Evolutionary conservation across 208 protist species (phyloP).

Genomic region (Trypanosomatidae sp.): DNA sequence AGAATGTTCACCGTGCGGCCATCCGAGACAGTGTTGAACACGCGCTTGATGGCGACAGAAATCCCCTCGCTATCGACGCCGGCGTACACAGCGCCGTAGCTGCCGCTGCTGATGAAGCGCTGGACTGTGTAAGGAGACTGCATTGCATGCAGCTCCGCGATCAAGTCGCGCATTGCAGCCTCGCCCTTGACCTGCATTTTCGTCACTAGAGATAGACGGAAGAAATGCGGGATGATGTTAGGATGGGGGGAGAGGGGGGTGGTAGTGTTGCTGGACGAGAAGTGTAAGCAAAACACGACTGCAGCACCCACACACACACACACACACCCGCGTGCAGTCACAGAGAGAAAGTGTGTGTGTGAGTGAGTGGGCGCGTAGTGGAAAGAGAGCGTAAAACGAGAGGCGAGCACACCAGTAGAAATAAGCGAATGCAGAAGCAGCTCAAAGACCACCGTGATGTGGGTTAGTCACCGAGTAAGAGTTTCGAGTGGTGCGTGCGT

Average conservation of each 20-base stretch:
- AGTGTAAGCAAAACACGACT: not conserved
- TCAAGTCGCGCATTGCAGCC: slow-evolving; percentile 70
- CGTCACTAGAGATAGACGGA: not conserved
- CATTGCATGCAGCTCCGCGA: slow-evolving; percentile 72
- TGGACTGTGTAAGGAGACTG: slow-evolving; percentile 75
- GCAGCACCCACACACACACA: not conserved
- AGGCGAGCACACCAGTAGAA: not conserved
- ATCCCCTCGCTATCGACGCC: slow-evolving; percentile 65
- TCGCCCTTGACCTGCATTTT: slow-evolving; percentile 64
- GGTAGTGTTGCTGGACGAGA: not conserved
- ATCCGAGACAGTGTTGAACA: slow-evolving; percentile 88
- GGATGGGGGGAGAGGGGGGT: not conserved
- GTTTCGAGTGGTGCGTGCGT: not conserved
- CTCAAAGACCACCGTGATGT: not conserved
- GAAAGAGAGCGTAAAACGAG: slow-evolving; percentile 7
- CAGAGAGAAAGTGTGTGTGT: not conserved
- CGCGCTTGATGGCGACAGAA: slow-evolving; percentile 82
- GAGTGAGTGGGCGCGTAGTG: not conserved
- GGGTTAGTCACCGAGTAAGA: not conserved
- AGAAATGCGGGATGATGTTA: not conserved
- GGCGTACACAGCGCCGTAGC: slow-evolving; percentile 88
- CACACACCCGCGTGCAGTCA: not conserved
- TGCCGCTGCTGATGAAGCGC: slow-evolving; percentile 87
- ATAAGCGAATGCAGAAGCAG: not conserved
- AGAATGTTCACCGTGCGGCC: slow-evolving; percentile 83